Conservation (phyloP, 2,329 filamentous ascomycete genomes). For the Penicillium sp. region DNA sequence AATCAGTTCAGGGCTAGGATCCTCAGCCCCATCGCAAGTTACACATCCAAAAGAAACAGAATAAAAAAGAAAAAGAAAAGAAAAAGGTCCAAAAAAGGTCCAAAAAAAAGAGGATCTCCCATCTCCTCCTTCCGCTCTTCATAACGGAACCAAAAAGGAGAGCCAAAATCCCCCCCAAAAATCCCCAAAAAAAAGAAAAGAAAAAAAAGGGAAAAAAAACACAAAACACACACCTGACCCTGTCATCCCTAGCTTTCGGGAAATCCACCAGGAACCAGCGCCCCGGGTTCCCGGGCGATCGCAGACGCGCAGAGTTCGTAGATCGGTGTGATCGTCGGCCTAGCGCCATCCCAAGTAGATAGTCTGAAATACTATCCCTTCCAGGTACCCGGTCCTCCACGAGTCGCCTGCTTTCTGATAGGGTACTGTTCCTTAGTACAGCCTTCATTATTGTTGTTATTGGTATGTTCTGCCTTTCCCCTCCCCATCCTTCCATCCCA, state of each 20-base stretch:
- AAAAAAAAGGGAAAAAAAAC: constrained; percentile 3
- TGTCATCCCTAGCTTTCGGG: constrained; percentile 20
- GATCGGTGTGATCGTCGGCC: constrained; percentile 24
- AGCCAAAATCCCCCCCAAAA: constrained; percentile 3
- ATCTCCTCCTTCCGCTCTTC: too few species aligned
- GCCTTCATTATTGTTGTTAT: background rate
- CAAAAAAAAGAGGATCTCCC: constrained; percentile 2
- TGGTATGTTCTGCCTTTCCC: constrained; percentile 16
- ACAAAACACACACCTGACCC: constrained; percentile 7
- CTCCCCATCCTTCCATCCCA: constrained; percentile 1
- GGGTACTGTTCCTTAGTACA: background rate
- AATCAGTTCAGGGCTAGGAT: constrained; percentile 10
- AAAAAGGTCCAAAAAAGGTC: constrained; percentile 8
- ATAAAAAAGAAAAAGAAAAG: constrained; percentile 5
- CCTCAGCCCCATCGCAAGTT: constrained; percentile 29
- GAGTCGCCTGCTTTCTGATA: background rate
- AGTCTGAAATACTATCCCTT: constrained; percentile 19
- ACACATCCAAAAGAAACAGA: constrained; percentile 19
- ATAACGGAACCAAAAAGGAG: background rate
- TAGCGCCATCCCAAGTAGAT: constrained; percentile 16
- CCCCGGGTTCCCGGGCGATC: constrained; percentile 29
- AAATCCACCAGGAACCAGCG: constrained; percentile 26
- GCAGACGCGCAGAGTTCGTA: constrained; percentile 28
- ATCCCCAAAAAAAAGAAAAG: constrained; percentile 1
- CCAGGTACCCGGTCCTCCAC: constrained; percentile 16